Evolutionary conservation across 2,329 filamentous ascomycete species (phyloP).

Genomic region (Calycina herbarum): DNA sequence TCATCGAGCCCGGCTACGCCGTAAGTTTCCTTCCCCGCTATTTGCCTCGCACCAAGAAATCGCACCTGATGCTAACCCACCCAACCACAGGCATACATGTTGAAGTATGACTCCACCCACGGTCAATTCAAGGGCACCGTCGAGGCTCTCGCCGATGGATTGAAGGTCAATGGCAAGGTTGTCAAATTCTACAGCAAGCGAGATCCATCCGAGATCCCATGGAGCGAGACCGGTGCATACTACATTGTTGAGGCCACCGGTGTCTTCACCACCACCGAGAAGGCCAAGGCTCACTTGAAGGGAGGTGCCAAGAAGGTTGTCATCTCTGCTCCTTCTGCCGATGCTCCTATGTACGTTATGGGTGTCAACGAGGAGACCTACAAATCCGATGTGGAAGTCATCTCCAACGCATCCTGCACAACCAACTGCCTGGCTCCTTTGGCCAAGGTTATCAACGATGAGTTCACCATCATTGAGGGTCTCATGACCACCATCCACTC

Average conservation of each 20-base stretch:
- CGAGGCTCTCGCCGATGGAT: constrained; percentile 64
- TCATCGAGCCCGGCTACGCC: constrained; percentile 97
- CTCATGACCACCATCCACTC: constrained; percentile 99
- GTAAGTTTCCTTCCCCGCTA: constrained; percentile 58
- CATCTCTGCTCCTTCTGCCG: constrained; percentile 88
- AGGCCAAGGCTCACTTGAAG: constrained; percentile 91
- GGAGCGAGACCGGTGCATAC: constrained; percentile 80
- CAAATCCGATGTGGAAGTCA: constrained; percentile 85
- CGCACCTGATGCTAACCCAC: not conserved
- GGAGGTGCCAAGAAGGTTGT: constrained; percentile 98
- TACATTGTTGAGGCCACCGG: constrained; percentile 98
- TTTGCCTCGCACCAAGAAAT: constrained; percentile 1
- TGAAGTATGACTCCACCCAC: constrained; percentile 99
- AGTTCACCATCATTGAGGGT: constrained; percentile 96
- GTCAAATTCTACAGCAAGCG: constrained; percentile 93
- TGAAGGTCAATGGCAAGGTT: constrained; percentile 91
- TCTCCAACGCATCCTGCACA: constrained; percentile 99
- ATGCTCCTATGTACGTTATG: constrained; percentile 99
- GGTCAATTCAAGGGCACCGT: constrained; percentile 94
- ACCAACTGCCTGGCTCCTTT: constrained; percentile 99
- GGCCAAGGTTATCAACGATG: constrained; percentile 99
- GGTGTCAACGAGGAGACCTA: constrained; percentile 96
- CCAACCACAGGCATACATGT: constrained; percentile 87
- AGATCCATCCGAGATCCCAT: constrained; percentile 88
- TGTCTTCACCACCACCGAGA: constrained; percentile 98